Evolutionary conservation across 2,329 filamentous ascomycete genomes (phyloP), one percentile per base, ranked within the genome.

Genomic region (Calcarisporium arbuscula): DNA sequence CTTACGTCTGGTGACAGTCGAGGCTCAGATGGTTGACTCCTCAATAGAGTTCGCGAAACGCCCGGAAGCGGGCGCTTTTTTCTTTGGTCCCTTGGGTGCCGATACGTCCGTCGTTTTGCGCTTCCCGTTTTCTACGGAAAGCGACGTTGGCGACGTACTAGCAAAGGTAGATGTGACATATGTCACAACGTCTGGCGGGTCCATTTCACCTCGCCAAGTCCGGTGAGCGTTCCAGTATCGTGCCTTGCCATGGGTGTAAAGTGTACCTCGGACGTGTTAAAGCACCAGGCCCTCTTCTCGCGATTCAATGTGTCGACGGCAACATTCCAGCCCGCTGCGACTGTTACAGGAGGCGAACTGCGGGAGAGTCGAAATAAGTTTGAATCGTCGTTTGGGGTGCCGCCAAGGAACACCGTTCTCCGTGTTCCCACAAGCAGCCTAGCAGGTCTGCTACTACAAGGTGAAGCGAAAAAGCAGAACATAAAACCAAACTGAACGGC

Each of bases 211-310:
- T 62, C 32, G 56, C 58, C 25, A 64, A 61, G 31, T 48, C 50
- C 4, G n/a, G 85, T 86, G 44, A 74, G 70, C 4, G 69, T 94
- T 15, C 73, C 80, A 4, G 82, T 92, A 2, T 74, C 83, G n/a
- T n/a, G n/a, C 2, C 67, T 98, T 5, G 85, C 87, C 0, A 70
- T 98, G 4, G 89, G 90, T 4, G 92, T 98, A 42, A 96, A 96
- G n/a, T n/a, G n/a, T 45, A 92, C 98, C 6, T 89, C 96, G 50
- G 92, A 98, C 48, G 77, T 94, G 19, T 96, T 96, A 67, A 94
- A 95, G 54, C 78, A 86, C 43, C 65, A 79, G 7, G 72, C 77
- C 0, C 69, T 96, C 0, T 92, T 92, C 52, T 95, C 89, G 0
- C 82, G 82, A 8, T 98, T 98, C 56, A 94, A 85, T 11, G 82